Conservation (phyloP, 1,284 basidiomycete species). For the Ganoderma multipileum region DNA sequence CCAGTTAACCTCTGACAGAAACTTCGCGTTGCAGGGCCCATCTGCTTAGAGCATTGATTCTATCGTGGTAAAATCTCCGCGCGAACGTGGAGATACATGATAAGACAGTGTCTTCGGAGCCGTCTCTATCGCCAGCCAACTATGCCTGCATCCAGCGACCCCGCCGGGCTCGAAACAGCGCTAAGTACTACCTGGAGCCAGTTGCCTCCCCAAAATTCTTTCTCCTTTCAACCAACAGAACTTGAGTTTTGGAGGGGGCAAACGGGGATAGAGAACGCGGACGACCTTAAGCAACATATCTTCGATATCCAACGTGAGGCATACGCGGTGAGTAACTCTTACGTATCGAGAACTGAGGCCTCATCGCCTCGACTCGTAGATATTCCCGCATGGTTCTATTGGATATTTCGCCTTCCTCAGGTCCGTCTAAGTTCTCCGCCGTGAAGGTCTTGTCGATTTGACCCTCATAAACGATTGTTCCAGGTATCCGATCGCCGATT, state of each 20-base stretch:
- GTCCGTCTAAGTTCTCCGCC: neutral
- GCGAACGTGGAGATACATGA: neutral
- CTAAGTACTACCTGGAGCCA: neutral
- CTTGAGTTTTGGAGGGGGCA: constrained; percentile 45
- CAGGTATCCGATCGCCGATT: constrained; percentile 41
- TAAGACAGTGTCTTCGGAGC: too few relatives aligned
- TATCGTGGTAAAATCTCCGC: neutral
- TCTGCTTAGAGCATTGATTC: neutral
- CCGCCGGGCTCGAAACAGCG: neutral
- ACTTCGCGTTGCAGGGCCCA: neutral
- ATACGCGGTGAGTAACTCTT: neutral
- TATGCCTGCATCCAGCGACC: neutral
- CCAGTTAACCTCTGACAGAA: neutral
- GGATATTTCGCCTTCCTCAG: neutral
- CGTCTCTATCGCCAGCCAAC: neutral
- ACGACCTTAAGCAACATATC: constrained; percentile 51
- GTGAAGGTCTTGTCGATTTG: neutral
- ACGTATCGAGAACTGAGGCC: neutral
- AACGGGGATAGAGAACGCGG: constrained; percentile 47
- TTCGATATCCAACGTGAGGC: constrained; percentile 44
- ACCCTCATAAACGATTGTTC: neutral
- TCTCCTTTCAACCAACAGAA: constrained; percentile 32
- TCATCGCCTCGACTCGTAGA: neutral
- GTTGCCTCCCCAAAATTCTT: neutral
- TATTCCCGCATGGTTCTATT: constrained; percentile 4